Evolutionary conservation across 257 asterid species (phyloP).

Genomic region (Anisodus tanguticus): DNA sequence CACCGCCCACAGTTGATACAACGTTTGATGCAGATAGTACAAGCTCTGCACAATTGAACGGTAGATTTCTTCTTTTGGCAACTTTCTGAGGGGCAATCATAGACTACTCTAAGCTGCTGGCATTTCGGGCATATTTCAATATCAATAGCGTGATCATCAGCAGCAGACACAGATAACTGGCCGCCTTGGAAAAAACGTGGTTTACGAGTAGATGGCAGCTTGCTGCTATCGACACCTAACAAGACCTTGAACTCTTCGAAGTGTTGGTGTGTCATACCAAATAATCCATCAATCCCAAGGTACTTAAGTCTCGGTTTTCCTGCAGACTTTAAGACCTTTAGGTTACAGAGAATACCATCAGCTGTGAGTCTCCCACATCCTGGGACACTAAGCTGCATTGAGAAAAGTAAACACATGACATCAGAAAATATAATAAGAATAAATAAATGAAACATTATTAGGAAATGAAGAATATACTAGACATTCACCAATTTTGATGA

Average conservation of each 20-base stretch:
- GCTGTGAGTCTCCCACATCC: constrained; percentile 57
- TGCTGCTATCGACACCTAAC: constrained; percentile 50
- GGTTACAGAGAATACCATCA: constrained; percentile 49
- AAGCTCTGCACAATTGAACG: constrained; percentile 61
- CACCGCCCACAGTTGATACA: constrained; percentile 79
- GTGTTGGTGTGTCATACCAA: constrained; percentile 52
- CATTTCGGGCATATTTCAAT: constrained; percentile 77
- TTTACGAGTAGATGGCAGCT: constrained; percentile 37
- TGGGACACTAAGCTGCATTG: constrained; percentile 66
- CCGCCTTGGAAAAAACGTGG: constrained; percentile 51
- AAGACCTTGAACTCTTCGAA: constrained; percentile 64
- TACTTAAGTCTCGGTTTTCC: constrained; percentile 61
- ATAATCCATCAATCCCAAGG: constrained; percentile 58
- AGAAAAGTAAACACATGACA: not conserved
- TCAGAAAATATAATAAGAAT: constrained; percentile 3
- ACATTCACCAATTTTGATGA: not conserved
- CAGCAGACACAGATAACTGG: constrained; percentile 59
- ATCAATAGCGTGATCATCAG: constrained; percentile 71
- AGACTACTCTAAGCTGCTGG: constrained; percentile 59
- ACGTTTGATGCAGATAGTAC: constrained; percentile 68
- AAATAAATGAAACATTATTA: not conserved
- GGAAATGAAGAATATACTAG: constrained; percentile 15
- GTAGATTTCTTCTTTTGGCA: constrained; percentile 50
- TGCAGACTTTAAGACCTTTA: constrained; percentile 57
- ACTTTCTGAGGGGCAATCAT: constrained; percentile 72